Evolutionary conservation across 495 filamentous ascomycete species (phyloP).

Genomic region (Margaritispora aquatica): DNA sequence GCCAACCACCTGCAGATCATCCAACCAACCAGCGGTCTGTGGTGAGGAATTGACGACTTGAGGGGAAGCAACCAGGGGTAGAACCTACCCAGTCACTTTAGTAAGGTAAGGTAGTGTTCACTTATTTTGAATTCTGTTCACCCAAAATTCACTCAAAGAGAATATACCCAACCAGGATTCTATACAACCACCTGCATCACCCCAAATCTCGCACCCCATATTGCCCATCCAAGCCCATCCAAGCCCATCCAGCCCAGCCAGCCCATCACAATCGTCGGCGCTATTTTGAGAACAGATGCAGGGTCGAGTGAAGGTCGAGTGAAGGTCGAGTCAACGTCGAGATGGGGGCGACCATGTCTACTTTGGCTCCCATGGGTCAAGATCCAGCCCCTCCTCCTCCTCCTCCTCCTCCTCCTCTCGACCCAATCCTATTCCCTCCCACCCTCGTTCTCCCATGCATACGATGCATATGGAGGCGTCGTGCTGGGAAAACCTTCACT

Average conservation of each 20-base stretch:
- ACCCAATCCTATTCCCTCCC: neutral
- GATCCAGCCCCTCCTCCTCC: neutral
- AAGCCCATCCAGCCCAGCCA: neutral
- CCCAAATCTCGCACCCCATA: neutral
- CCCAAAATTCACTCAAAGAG: no score
- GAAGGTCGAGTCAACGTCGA: no score
- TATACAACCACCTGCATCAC: neutral
- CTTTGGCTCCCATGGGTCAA: neutral
- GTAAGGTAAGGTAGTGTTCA: no score
- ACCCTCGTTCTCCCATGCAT: neutral
- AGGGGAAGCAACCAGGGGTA: no score
- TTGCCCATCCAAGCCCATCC: no score
- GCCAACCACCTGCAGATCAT: no score
- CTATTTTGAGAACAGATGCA: neutral
- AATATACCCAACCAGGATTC: no score
- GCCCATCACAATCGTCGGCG: neutral
- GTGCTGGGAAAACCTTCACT: neutral
- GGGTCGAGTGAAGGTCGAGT: no score
- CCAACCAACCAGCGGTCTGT: neutral
- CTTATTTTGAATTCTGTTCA: no score
- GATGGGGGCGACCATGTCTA: no score
- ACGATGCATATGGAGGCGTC: neutral
- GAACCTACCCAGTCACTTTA: neutral
- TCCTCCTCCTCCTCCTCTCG: neutral
- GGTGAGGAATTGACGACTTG: neutral